Percentiles rank a stretch among this genome's conserved stretches.
phyloP scores from a whole-genome alignment of 257 asterid genomes.

The Phtheirospermum japonicum region DNA sequence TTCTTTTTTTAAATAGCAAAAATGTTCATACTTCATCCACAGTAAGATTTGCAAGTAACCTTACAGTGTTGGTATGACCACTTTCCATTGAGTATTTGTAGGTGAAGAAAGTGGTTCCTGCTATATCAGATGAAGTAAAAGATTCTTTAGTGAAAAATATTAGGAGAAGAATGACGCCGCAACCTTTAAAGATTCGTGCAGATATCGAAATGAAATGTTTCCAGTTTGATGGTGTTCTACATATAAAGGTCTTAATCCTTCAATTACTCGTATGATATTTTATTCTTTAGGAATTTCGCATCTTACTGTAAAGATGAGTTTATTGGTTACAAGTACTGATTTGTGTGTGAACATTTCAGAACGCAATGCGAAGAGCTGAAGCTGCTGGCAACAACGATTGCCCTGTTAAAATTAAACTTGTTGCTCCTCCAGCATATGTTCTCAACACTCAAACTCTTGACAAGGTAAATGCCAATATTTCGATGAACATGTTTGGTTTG shows the following conservation, averaged over 20 bases:
- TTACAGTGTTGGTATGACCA: background rate
- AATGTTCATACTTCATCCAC: slow-evolving; percentile 10
- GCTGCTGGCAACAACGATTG: slow-evolving; percentile 95
- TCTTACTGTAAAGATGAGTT: background rate
- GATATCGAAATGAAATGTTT: slow-evolving; percentile 91
- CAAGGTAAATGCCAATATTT: slow-evolving; percentile 48
- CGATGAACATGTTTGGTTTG: slow-evolving; percentile 3
- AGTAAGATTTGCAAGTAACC: slow-evolving; percentile 10
- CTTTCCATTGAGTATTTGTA: slow-evolving; percentile 23
- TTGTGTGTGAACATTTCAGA: slow-evolving; percentile 44
- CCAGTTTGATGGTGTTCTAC: slow-evolving; percentile 96
- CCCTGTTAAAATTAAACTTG: slow-evolving; percentile 92
- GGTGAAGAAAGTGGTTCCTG: slow-evolving; percentile 89
- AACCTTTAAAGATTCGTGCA: slow-evolving; percentile 84
- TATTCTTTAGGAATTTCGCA: background rate
- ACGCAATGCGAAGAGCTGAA: slow-evolving; percentile 98
- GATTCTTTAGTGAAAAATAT: slow-evolving; percentile 79
- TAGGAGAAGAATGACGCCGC: slow-evolving; percentile 97
- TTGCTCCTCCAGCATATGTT: slow-evolving; percentile 90
- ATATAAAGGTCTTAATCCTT: slow-evolving; percentile 63
- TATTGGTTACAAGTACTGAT: slow-evolving; percentile 20
- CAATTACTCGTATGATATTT: slow-evolving; percentile 17
- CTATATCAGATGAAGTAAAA: slow-evolving; percentile 70
- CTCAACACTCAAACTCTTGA: slow-evolving; percentile 89
- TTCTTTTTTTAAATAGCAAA: too few species aligned